Evolutionary conservation across 2,329 filamentous ascomycete species (phyloP).

Genomic region (Helicocarpus griseus): DNA sequence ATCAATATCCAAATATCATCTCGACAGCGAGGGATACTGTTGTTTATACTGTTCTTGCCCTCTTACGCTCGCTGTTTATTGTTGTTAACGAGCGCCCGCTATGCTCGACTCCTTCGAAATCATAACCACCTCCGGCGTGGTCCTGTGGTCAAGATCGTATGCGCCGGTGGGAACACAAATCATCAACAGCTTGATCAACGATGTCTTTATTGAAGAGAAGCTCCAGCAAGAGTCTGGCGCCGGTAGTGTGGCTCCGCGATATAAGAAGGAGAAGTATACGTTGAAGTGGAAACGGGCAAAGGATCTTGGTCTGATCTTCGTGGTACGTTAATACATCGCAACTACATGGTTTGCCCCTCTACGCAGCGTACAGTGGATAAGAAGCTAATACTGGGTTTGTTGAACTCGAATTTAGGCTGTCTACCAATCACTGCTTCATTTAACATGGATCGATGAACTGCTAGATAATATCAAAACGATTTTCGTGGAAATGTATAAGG

Average conservation of each 20-base stretch:
- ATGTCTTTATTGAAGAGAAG: constrained; percentile 97
- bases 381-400: constrained; percentile 1
- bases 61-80: background rate
- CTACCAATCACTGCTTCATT: constrained; percentile 87
- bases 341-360: background rate
- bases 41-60: background rate
- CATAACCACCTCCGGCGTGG: constrained; percentile 87
- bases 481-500: constrained; percentile 81
- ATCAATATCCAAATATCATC: background rate
- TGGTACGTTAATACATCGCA: constrained; percentile 46
- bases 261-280: constrained; percentile 87
- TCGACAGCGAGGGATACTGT: background rate
- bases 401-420: constrained; percentile 57
- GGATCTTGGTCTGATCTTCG: constrained; percentile 89
- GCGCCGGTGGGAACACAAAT: constrained; percentile 68
- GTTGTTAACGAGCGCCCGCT: constrained; percentile 9
- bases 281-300: constrained; percentile 89
- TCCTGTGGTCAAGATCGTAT: constrained; percentile 89
- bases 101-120: constrained; percentile 99
- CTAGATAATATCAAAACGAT: constrained; percentile 90
- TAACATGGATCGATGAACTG: constrained; percentile 95
- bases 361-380: too few species aligned
- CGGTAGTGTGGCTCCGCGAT: constrained; percentile 57
- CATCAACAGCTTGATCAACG: constrained; percentile 88
- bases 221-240: constrained; percentile 50